phyloP scores from a whole-genome alignment of 805 yeast genomes.

The Candida patagonica region DNA sequence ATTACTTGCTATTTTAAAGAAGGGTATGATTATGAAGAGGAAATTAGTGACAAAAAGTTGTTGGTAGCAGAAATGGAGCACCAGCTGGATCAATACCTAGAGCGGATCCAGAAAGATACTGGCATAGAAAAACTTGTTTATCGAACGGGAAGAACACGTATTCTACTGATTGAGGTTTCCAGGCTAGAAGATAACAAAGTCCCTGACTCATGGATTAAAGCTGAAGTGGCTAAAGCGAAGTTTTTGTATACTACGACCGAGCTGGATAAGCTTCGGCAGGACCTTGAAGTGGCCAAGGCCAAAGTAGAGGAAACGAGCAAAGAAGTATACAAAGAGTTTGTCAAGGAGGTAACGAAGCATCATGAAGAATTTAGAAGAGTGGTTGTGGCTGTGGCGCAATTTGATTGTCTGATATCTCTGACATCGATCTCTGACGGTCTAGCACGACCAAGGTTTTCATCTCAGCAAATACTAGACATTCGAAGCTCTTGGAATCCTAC shows the following conservation, averaged over 20 bases:
- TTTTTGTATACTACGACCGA: conserved; percentile 66
- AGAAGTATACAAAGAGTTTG: conserved; percentile 35
- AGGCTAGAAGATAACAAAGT: conserved; percentile 45
- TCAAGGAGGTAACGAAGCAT: conserved; percentile 32
- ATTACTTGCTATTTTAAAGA: conserved; percentile 20
- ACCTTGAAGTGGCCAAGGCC: conserved; percentile 54
- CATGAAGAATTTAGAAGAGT: conserved; percentile 33
- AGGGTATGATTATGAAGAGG: conserved; percentile 15
- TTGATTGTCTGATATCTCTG: conserved; percentile 63
- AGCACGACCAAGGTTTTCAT: conserved; percentile 41
- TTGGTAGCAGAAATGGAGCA: conserved; percentile 30
- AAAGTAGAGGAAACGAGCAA: conserved; percentile 39
- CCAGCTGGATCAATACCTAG: conserved; percentile 46
- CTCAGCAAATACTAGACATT: conserved; percentile 40
- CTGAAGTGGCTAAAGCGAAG: conserved; percentile 58
- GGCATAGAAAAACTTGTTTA: conserved; percentile 51
- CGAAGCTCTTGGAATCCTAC: conserved; percentile 59
- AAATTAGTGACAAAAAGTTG: conserved; percentile 4
- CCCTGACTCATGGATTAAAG: conserved; percentile 71
- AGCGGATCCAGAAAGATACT: conserved; percentile 34
- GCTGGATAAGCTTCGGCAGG: conserved; percentile 41
- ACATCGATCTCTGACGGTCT: conserved; percentile 47
- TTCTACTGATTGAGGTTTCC: conserved; percentile 69
- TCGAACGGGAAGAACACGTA: conserved; percentile 50
- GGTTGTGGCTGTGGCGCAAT: conserved; percentile 39